Base-by-base conservation (phyloP, 768 basidiomycete genomes). In the Sistotremastrum niveocremeum region DNA sequence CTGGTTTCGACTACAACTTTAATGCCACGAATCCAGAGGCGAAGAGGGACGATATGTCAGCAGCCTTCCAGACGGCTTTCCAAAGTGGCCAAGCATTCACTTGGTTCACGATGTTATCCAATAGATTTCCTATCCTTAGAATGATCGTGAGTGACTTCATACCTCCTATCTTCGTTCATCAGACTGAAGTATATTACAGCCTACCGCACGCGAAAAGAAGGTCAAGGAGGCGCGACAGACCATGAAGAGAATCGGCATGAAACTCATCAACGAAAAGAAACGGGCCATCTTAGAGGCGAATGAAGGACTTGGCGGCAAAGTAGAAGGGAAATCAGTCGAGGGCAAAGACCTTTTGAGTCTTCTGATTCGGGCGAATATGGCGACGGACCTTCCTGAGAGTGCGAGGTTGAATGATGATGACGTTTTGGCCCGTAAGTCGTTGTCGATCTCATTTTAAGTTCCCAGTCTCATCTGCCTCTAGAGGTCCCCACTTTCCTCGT, bases 391-490 rank as follows among this genome's bases (percentile, higher is more conserved):
- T 4, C 70, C 73, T 0, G 70, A 71, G 5, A 62, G 52, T 39
- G 77, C 80, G 55, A 63, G 63, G 35, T 61, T 84, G 61, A 69
- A 69, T 0, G 81, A 84, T 46, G 68, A 68, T 31, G 81, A 84
- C 49, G 76, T 84, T 10, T 48, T 80, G 2, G 64, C 65, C 5
- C 73, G 70, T 80, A 51, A 48, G 75, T 63, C 35, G 29, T 32
- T 20, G 29, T 7, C 32, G 34, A 6, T 34, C 7, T 9, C 37
- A 20, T n/a, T 10, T 8, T 28, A 5, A 11, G 7, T 12, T 7
- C 10, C 20, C n/a, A 34, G 7, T 12, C n/a, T 11, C 10, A 11
- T 36, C 11, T 9, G 12, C 35, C 7, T 46, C 32, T 52, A 78
- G 77, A 79, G 67, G 70, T 78, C 0, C 73, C 75, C 0, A 79